These are phyloP conservation scores for Mixia osmundae DNA, from an alignment of 1,284 basidiomycete species.

Conservation along the genomic window DNA sequence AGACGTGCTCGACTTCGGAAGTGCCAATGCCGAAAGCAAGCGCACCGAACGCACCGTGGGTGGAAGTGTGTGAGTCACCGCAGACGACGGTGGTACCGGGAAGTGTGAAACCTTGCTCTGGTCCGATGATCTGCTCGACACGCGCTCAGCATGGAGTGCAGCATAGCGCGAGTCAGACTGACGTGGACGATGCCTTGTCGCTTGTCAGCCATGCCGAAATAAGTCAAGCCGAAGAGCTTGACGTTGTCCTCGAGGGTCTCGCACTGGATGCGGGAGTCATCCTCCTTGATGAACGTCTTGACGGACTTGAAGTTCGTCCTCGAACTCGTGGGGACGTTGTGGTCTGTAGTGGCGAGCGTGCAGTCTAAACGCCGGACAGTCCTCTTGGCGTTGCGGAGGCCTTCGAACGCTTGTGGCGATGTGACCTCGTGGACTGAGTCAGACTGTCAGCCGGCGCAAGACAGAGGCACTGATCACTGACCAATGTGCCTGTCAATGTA, in stretches of 20 bases:
- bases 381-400: conserved; percentile 56
- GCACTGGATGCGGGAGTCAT: conserved; percentile 79
- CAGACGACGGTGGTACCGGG: conserved; percentile 90
- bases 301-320: conserved; percentile 62
- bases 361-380: conserved; percentile 74
- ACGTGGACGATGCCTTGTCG: conserved; percentile 62
- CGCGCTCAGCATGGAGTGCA: neutral
- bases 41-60: conserved; percentile 87
- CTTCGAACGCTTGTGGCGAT: conserved; percentile 71
- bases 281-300: conserved; percentile 55
- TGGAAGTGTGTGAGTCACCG: conserved; percentile 72
- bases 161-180: neutral
- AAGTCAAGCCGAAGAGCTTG: conserved; percentile 80
- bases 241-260: conserved; percentile 79
- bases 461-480: neutral
- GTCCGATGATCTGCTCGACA: conserved; percentile 42
- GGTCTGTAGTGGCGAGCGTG: conserved; percentile 82
- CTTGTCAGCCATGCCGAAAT: conserved; percentile 40
- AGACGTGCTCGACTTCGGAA: conserved; percentile 88
- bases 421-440: conserved; percentile 90
- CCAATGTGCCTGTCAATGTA: conserved; percentile 60
- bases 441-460: conserved; percentile 29
- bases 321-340: conserved; percentile 76
- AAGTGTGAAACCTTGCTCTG: conserved; percentile 82
- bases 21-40: conserved; percentile 92